phyloP scores from a whole-genome alignment of 2,329 filamentous ascomycete genomes.

The Microsporum canis region DNA sequence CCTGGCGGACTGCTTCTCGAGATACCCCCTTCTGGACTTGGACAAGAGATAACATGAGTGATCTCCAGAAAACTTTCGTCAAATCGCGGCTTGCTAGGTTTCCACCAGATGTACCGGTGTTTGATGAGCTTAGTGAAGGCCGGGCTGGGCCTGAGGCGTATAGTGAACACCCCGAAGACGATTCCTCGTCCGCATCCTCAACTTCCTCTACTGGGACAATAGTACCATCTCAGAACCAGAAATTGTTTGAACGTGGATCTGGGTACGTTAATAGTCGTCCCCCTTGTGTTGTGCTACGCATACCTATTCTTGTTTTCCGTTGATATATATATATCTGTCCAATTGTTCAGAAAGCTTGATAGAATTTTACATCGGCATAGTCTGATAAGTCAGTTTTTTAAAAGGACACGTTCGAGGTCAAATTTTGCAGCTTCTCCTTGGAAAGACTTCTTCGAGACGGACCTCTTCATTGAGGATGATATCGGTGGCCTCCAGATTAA shows the following conservation, averaged over 20 bases:
- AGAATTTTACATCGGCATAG: neutral
- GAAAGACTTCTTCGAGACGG: conserved; percentile 83
- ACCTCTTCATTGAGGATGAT: conserved; percentile 54
- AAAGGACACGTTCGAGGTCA: conserved; percentile 4
- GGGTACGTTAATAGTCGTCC: conserved; percentile 40
- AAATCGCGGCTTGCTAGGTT: conserved; percentile 58
- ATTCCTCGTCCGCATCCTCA: conserved; percentile 66
- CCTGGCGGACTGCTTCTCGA: neutral
- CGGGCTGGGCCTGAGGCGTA: conserved; percentile 16
- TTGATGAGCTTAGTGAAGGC: conserved; percentile 31
- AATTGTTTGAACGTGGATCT: conserved; percentile 59
- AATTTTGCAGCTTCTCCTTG: conserved; percentile 56
- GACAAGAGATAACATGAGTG: conserved; percentile 50
- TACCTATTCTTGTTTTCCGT: neutral
- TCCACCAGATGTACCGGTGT: conserved; percentile 43
- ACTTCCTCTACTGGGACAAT: conserved; percentile 89
- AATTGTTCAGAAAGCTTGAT: neutral
- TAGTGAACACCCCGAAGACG: conserved; percentile 42
- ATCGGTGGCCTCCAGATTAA: conserved; percentile 39
- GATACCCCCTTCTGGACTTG: neutral
- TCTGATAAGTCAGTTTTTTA: neutral
- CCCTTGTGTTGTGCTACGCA: neutral
- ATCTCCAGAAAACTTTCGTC: conserved; percentile 67
- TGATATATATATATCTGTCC: neutral
- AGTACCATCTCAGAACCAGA: conserved; percentile 62